Conservation (phyloP, 441 rosid species). For the Arabidopsis hybrid region DNA sequence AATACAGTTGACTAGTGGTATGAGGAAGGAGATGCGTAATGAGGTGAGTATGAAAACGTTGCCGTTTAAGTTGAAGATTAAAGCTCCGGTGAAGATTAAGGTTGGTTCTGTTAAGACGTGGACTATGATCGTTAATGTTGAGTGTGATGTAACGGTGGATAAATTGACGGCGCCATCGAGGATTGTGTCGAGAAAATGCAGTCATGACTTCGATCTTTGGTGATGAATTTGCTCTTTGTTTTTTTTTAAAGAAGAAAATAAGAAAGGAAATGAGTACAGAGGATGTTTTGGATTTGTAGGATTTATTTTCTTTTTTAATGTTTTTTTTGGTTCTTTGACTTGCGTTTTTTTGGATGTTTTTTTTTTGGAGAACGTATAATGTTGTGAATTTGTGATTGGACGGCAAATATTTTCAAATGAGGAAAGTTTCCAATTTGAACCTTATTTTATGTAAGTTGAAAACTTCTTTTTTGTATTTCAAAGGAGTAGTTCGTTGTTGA, state of each 20-base stretch:
- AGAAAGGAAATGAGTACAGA: conserved; percentile 5
- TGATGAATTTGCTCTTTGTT: conserved; percentile 28
- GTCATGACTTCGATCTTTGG: conserved; percentile 65
- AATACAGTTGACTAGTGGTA: conserved; percentile 51
- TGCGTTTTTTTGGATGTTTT: conserved; percentile 13
- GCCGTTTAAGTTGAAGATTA: conserved; percentile 61
- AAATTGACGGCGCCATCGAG: conserved; percentile 61
- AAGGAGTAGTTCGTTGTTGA: background rate
- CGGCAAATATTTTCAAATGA: conserved; percentile 9
- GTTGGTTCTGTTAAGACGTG: conserved; percentile 84
- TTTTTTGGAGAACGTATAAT: conserved; percentile 12
- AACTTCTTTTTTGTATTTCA: background rate
- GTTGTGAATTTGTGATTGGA: conserved; percentile 39
- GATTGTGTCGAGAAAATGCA: conserved; percentile 59
- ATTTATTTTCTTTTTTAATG: background rate
- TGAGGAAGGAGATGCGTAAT: conserved; percentile 39
- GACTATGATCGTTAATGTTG: conserved; percentile 66
- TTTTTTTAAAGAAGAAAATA: background rate
- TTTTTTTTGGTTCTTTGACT: conserved; percentile 25
- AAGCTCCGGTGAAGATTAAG: conserved; percentile 68
- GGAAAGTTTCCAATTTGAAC: background rate
- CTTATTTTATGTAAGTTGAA: conserved; percentile 3
- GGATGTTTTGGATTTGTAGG: conserved; percentile 35
- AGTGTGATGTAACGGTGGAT: conserved; percentile 76
- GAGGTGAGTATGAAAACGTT: conserved; percentile 48